Conservation (phyloP, 1,284 basidiomycete species). For the Leccinum angustisporum region DNA sequence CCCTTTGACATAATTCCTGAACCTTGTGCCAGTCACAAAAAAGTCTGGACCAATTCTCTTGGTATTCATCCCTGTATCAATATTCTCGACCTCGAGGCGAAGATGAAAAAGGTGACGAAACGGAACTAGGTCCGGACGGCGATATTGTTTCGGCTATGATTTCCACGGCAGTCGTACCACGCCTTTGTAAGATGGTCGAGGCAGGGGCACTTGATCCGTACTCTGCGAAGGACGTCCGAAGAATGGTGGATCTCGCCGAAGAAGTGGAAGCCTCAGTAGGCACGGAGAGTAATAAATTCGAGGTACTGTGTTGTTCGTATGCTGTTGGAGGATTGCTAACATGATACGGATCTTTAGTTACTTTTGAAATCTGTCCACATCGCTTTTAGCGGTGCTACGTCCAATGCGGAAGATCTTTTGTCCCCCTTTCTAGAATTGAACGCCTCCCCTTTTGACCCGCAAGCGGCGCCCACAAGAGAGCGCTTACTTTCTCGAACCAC, state of each 20-base stretch:
- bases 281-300: constrained; percentile 62
- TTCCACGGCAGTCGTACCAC: constrained; percentile 78
- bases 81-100: constrained; percentile 67
- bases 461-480: constrained; percentile 68
- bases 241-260: constrained; percentile 74
- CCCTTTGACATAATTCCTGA: constrained; percentile 7
- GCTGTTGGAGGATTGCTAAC: constrained; percentile 13
- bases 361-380: constrained; percentile 64
- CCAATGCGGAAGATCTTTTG: constrained; percentile 47
- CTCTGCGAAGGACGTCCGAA: constrained; percentile 64
- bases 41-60: constrained; percentile 77
- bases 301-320: constrained; percentile 45
- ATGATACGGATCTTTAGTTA: constrained; percentile 41
- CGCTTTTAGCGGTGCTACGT: constrained; percentile 59
- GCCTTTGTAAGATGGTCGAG: constrained; percentile 69
- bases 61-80: constrained; percentile 77
- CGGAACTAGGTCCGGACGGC: constrained; percentile 75
- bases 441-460: constrained; percentile 70
- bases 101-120: constrained; percentile 47
- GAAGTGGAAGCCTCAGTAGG: constrained; percentile 81
- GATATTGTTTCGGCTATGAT: constrained; percentile 90
- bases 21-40: constrained; percentile 41
- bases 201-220: constrained; percentile 81
- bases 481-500: constrained; percentile 68
- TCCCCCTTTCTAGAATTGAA: constrained; percentile 41